Conservation (phyloP, 345 rosid species). For the Heritiera fomes region DNA sequence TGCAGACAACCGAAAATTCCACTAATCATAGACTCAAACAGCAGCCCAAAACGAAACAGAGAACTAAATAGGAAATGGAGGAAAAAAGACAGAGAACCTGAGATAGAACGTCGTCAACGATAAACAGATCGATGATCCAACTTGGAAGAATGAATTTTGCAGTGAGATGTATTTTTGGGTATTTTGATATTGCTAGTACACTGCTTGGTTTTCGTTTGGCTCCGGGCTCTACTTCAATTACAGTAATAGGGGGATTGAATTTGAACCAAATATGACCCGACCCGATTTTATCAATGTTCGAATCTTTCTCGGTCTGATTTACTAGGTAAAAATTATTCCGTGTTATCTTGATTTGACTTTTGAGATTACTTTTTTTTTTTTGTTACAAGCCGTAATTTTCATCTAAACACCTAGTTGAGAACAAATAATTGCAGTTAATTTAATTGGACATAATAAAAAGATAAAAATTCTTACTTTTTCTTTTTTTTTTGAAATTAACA, state of each 20-base stretch:
- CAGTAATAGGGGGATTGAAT: neutral
- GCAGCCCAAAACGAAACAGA: neutral
- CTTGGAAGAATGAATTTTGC: neutral
- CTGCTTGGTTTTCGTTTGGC: neutral
- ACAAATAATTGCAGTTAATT: no score
- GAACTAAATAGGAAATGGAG: neutral
- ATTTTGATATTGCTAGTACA: neutral
- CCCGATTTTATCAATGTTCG: no score
- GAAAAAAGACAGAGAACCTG: neutral
- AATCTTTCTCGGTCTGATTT: neutral
- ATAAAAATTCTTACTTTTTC: no score
- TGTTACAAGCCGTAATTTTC: no score
- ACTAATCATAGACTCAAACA: neutral
- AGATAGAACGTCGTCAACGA: neutral
- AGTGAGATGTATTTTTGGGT: neutral
- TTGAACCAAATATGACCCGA: no score
- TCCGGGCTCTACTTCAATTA: neutral
- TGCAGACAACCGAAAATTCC: neutral
- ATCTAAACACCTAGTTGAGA: no score
- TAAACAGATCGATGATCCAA: neutral
- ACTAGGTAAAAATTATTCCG: no score
- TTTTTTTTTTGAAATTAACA: no score
- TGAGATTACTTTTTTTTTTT: no score
- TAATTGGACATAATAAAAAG: no score
- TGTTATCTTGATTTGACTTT: no score